A percentile compares a stretch with the other conserved stretches of the same genome.
These are phyloP conservation scores for Ceratocystis cubensis DNA, from an alignment of 2,329 filamentous ascomycete species.

Conservation along the genomic window DNA sequence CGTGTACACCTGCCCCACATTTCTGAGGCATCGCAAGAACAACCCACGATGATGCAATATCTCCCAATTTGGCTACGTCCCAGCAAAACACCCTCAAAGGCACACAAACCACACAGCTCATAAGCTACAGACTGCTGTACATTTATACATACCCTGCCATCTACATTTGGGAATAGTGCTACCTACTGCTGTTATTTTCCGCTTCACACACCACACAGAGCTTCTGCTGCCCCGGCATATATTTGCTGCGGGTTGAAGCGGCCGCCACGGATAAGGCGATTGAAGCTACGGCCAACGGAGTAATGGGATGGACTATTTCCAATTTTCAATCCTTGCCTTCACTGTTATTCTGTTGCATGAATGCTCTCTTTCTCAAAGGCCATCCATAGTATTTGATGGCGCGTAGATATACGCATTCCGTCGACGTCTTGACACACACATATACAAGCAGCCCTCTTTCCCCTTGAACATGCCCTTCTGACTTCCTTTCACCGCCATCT, in stretches of 20 bases:
- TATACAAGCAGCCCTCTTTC: not conserved
- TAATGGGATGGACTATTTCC: not conserved
- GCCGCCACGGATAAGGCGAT: not conserved
- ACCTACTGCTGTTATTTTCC: not conserved
- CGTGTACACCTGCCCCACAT: constrained; percentile 10
- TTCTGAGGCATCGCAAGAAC: constrained; percentile 29
- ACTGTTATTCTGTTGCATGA: not conserved
- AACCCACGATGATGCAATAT: constrained; percentile 45
- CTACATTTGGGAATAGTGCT: not conserved
- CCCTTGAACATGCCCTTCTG: not conserved
- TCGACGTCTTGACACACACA: not conserved
- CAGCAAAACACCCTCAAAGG: not conserved
- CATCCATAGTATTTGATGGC: not conserved
- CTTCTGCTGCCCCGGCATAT: not conserved
- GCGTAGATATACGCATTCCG: not conserved
- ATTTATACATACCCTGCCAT: not conserved
- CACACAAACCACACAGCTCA: not conserved
- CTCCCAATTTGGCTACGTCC: constrained; percentile 38
- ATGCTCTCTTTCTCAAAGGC: not conserved
- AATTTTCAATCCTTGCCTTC: not conserved
- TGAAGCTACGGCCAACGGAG: constrained; percentile 1
- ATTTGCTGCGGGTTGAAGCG: not conserved
- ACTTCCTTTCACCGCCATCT: not conserved
- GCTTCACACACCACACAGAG: not conserved
- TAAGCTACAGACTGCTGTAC: not conserved